These are phyloP conservation scores for Corymbia citriodora DNA, from an alignment of 441 rosid genomes.

Conservation along the genomic window DNA sequence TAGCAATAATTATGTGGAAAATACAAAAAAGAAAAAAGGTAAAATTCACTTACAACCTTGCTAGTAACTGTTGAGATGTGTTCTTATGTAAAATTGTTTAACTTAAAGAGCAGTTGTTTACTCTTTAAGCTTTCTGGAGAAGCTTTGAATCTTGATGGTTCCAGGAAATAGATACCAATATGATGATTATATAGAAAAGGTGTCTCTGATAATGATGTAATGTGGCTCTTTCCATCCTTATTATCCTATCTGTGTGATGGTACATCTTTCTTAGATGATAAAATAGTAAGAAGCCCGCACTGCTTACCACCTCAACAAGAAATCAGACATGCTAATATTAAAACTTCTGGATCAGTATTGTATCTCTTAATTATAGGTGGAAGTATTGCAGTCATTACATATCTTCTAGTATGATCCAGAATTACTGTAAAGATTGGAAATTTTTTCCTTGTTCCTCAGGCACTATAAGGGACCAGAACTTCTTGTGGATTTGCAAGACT, in stretches of 20 bases:
- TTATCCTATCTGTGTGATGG: neutral
- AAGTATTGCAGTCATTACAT: neutral
- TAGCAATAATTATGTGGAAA: neutral
- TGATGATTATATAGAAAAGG: neutral
- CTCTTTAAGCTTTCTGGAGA: neutral
- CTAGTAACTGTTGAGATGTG: neutral
- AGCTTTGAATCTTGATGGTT: neutral
- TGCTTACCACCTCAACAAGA: neutral
- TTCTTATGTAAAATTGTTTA: neutral
- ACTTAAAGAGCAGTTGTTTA: neutral
- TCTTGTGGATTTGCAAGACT: constrained; percentile 89
- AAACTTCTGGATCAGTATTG: neutral
- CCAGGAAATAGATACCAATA: neutral
- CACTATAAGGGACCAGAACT: constrained; percentile 97
- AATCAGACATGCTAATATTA: neutral
- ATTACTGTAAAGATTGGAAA: neutral
- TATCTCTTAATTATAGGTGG: neutral
- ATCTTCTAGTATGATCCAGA: neutral
- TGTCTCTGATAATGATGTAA: neutral
- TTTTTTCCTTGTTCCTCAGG: constrained; percentile 29
- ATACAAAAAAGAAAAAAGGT: neutral
- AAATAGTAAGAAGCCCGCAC: neutral
- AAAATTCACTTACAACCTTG: neutral
- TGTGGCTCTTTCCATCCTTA: neutral
- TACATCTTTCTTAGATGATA: neutral